Conservation (phyloP, 192 early-diverging fungal species). For the Backusella mclennaniae region DNA sequence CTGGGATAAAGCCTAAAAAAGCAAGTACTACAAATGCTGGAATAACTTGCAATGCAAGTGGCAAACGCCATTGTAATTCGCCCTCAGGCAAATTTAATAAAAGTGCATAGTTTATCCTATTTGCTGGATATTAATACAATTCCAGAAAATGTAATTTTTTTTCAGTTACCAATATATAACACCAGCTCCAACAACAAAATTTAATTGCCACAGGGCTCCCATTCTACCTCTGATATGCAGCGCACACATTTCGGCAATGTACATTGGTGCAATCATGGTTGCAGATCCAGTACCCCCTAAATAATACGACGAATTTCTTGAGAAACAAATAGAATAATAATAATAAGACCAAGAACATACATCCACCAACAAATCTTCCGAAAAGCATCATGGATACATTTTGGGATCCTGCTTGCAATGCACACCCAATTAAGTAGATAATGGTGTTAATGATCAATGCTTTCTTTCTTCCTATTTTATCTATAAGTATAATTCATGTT, state of each 20-base stretch:
- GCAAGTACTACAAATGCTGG: slow-evolving; percentile 7
- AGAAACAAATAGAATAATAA: neutral
- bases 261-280: slow-evolving; percentile 8
- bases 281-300: slow-evolving; percentile 1
- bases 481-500: neutral
- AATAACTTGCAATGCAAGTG: slow-evolving; percentile 15
- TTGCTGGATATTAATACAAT: neutral
- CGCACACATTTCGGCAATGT: neutral
- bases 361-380: slow-evolving; percentile 1
- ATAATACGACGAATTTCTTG: neutral
- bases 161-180: neutral
- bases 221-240: slow-evolving; percentile 5
- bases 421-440: neutral
- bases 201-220: slow-evolving; percentile 9
- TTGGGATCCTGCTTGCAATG: neutral
- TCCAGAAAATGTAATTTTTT: neutral
- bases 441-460: neutral
- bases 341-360: neutral
- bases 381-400: slow-evolving; percentile 4
- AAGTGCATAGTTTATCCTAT: slow-evolving; percentile 2
- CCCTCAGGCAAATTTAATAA: neutral
- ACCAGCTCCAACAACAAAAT: neutral
- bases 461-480: slow-evolving; percentile 7
- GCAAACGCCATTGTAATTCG: slow-evolving; percentile 15
- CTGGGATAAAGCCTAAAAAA: neutral